phyloP scores from a whole-genome alignment of 2,329 filamentous ascomycete genomes.

The Botryotinia convoluta region DNA sequence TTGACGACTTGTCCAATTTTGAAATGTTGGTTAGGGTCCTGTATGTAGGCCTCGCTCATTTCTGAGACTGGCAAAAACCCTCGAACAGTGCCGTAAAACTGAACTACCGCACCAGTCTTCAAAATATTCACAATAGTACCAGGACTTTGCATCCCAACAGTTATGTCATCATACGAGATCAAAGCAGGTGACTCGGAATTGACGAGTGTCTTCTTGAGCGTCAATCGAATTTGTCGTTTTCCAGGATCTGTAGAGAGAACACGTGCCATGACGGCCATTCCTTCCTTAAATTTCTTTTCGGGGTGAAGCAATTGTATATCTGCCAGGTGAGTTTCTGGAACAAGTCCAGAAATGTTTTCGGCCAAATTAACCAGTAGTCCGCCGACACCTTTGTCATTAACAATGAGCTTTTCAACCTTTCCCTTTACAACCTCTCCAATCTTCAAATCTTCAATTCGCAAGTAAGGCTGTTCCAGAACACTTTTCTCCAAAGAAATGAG shows the following conservation, averaged over 20 bases:
- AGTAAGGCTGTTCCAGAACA: conserved; percentile 81
- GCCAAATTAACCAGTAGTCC: conserved; percentile 81
- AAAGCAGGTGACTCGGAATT: conserved; percentile 83
- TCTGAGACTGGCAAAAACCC: conserved; percentile 91
- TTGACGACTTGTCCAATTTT: conserved; percentile 85
- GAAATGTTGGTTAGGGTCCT: conserved; percentile 87
- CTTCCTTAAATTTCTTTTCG: conserved; percentile 93
- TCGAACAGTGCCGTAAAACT: conserved; percentile 82
- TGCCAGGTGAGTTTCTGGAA: conserved; percentile 82
- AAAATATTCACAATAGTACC: conserved; percentile 85
- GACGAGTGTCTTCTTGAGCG: conserved; percentile 89
- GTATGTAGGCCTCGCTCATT: conserved; percentile 97
- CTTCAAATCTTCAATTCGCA: conserved; percentile 86
- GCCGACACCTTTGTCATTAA: conserved; percentile 73
- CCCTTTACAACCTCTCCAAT: conserved; percentile 79
- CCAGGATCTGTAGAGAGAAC: conserved; percentile 76
- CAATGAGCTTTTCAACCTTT: conserved; percentile 78
- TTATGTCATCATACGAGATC: conserved; percentile 71
- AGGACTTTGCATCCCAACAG: conserved; percentile 72
- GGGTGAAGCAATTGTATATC: conserved; percentile 87
- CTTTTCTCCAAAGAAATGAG: conserved; percentile 80
- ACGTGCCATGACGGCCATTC: conserved; percentile 77
- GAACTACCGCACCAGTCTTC: conserved; percentile 77
- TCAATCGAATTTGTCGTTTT: conserved; percentile 79
- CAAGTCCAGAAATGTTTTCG: conserved; percentile 84